Evolutionary conservation across 352 stramenopile genomes (phyloP).

Genomic region (Blastocystis sp.): DNA sequence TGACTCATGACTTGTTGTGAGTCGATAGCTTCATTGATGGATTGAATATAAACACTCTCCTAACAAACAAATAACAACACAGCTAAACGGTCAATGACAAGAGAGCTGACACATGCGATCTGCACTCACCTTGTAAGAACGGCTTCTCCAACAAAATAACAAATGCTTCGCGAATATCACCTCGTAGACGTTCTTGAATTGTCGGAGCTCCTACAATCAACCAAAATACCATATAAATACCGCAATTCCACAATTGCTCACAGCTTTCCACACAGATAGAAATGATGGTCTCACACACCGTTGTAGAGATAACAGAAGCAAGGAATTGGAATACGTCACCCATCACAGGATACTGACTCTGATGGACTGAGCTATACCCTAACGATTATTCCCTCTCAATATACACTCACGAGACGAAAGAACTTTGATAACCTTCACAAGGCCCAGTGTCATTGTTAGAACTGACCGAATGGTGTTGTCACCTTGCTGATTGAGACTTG

Average conservation of each 20-base stretch:
- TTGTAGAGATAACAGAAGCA: neutral
- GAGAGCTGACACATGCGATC: neutral
- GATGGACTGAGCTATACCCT: neutral
- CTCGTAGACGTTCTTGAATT: neutral
- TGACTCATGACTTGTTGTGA: neutral
- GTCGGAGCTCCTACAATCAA: neutral
- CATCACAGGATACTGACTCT: neutral
- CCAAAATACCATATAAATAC: neutral
- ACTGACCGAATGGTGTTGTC: neutral
- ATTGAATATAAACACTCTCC: no score
- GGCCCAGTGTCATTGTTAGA: neutral
- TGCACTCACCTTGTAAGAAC: neutral
- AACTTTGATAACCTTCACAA: neutral
- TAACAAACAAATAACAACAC: neutral
- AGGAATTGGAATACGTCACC: conserved; percentile 55
- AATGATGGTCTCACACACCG: neutral
- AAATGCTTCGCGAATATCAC: neutral
- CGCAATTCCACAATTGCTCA: neutral
- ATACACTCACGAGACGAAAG: neutral
- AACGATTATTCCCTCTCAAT: neutral
- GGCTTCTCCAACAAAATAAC: neutral
- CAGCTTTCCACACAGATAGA: neutral
- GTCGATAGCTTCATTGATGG: no score
- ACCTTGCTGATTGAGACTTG: no score
- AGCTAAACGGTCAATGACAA: neutral